phyloP scores from a whole-genome alignment of 441 rosid species.

The Rhodomyrtus psidioides region DNA sequence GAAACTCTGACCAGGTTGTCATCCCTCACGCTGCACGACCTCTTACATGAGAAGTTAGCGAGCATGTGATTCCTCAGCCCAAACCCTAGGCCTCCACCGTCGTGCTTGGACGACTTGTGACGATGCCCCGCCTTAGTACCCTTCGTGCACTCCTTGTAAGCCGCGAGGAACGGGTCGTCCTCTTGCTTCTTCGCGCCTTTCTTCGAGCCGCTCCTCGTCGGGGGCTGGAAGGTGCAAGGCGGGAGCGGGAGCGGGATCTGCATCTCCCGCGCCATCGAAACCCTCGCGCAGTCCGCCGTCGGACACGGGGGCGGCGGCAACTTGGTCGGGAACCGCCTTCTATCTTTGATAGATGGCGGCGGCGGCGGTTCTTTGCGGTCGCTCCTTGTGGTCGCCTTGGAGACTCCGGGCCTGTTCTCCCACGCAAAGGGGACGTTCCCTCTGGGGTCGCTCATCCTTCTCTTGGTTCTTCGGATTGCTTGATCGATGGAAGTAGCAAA shows the following conservation, averaged over 20 bases:
- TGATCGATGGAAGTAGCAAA: neutral
- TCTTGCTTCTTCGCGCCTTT: slow-evolving; percentile 12
- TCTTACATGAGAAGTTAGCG: slow-evolving; percentile 27
- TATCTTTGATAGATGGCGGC: neutral
- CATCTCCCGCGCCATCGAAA: slow-evolving; percentile 6
- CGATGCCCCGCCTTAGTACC: neutral
- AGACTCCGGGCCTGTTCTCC: slow-evolving; percentile 32
- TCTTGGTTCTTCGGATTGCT: slow-evolving; percentile 2
- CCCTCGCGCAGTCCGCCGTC: neutral
- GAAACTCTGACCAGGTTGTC: slow-evolving; percentile 26
- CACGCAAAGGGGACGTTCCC: slow-evolving; percentile 29
- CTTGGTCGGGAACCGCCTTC: neutral
- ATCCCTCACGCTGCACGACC: slow-evolving; percentile 30
- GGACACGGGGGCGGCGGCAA: slow-evolving; percentile 46
- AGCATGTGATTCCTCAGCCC: slow-evolving; percentile 13
- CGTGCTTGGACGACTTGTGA: neutral
- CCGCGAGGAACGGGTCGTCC: slow-evolving; percentile 46
- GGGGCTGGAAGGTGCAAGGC: slow-evolving; percentile 31
- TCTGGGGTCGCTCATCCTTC: neutral
- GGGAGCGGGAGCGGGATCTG: slow-evolving; percentile 44
- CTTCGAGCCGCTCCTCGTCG: slow-evolving; percentile 22
- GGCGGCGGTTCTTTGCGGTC: neutral
- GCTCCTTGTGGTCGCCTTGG: neutral
- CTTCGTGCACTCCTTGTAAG: slow-evolving; percentile 43
- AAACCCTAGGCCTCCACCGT: neutral